Percentiles rank a stretch among this genome's conserved stretches.
Evolutionary conservation across 441 rosid species (phyloP).

Genomic region (Pelargonium cotyledonis): DNA sequence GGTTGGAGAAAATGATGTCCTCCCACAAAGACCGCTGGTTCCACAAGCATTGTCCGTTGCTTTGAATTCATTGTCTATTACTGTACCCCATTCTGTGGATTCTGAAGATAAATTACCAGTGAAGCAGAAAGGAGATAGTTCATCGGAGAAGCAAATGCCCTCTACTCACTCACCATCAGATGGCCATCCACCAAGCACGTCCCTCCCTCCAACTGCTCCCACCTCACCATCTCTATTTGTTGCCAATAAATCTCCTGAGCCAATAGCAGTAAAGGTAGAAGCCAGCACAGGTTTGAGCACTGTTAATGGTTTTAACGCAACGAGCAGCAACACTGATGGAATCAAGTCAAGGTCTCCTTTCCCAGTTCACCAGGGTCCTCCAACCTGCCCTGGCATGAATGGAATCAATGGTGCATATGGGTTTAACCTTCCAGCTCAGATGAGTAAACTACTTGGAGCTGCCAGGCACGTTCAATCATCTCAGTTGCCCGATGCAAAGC

Average conservation of each 20-base stretch:
- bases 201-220: slow-evolving; percentile 17
- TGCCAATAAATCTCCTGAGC: slow-evolving; percentile 16
- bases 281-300: slow-evolving; percentile 14
- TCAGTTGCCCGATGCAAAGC: slow-evolving; percentile 20
- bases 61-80: slow-evolving; percentile 9
- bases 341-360: background rate
- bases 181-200: slow-evolving; percentile 17
- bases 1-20: slow-evolving; percentile 93
- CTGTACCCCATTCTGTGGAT: slow-evolving; percentile 7
- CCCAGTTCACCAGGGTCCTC: no score
- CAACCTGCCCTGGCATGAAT: slow-evolving; percentile 20
- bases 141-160: slow-evolving; percentile 21
- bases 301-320: slow-evolving; percentile 11
- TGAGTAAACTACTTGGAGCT: slow-evolving; percentile 23
- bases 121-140: slow-evolving; percentile 19
- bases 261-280: background rate
- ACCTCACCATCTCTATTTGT: slow-evolving; percentile 14
- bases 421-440: slow-evolving; percentile 26
- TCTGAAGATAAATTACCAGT: slow-evolving; percentile 13
- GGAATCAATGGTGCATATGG: slow-evolving; percentile 31
- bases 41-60: background rate
- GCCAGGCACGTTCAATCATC: slow-evolving; percentile 22
- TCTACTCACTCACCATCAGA: slow-evolving; percentile 15
- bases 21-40: slow-evolving; percentile 28
- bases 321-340: slow-evolving; percentile 1